phyloP scores from a whole-genome alignment of 2,329 filamentous ascomycete species.

The Neofusicoccum sp. region DNA sequence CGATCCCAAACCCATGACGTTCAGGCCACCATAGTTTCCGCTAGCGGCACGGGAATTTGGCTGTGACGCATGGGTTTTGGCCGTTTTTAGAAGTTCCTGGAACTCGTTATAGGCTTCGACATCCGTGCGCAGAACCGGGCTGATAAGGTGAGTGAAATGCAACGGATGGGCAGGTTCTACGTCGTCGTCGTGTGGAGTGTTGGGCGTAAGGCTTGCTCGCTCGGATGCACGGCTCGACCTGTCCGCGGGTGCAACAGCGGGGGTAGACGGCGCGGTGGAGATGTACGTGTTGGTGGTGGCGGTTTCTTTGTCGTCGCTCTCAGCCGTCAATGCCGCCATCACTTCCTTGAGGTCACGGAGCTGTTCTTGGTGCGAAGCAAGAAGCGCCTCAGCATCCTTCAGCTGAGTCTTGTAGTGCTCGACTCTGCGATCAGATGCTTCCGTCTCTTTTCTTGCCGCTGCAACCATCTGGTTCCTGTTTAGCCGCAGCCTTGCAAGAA shows the following conservation, averaged over 20 bases:
- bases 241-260: conserved; percentile 59
- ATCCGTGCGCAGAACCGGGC: conserved; percentile 80
- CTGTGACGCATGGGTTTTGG: conserved; percentile 52
- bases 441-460: conserved; percentile 79
- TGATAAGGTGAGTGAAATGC: conserved; percentile 79
- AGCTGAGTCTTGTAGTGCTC: conserved; percentile 84
- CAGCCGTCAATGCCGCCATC: conserved; percentile 79
- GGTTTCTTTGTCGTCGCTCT: conserved; percentile 66
- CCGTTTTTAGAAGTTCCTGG: conserved; percentile 67
- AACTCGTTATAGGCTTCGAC: conserved; percentile 83
- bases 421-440: conserved; percentile 77
- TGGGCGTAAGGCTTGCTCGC: conserved; percentile 44
- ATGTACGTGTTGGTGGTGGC: conserved; percentile 58
- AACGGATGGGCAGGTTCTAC: conserved; percentile 62
- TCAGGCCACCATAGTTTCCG: conserved; percentile 66
- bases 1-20: conserved; percentile 56
- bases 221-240: conserved; percentile 63
- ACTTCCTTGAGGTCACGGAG: conserved; percentile 85
- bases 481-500: conserved; percentile 21
- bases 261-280: conserved; percentile 73
- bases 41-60: conserved; percentile 68
- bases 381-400: conserved; percentile 77
- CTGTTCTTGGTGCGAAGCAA: conserved; percentile 91
- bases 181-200: conserved; percentile 53
- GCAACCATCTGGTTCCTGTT: conserved; percentile 72